Conservation (phyloP, 352 stramenopile genomes). For the Pythium insidiosum region DNA sequence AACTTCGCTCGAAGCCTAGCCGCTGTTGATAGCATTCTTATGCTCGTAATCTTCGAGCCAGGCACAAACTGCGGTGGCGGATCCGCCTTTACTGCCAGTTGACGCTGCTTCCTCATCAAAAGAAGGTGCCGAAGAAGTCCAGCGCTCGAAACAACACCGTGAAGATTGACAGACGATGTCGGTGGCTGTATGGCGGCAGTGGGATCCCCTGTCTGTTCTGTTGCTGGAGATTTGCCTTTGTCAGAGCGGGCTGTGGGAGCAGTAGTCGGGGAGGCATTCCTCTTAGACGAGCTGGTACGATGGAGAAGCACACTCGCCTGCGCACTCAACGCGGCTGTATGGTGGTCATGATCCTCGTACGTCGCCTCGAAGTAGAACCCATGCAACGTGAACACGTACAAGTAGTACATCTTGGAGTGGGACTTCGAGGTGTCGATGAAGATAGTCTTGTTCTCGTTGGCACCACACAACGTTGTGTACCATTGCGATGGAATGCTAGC, state of each 20-base stretch:
- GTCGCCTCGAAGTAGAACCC: conserved; percentile 27
- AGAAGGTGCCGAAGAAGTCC: conserved; percentile 29
- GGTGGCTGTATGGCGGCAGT: not conserved
- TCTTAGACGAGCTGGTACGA: no score
- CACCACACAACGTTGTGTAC: conserved; percentile 29
- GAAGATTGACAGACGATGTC: not conserved
- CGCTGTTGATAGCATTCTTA: conserved; percentile 23
- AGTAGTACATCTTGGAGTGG: conserved; percentile 14
- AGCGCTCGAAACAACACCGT: conserved; percentile 4
- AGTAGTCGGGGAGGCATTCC: no score
- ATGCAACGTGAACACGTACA: conserved; percentile 29
- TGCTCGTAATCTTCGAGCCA: conserved; percentile 21
- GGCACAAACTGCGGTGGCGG: conserved; percentile 24
- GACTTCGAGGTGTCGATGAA: conserved; percentile 13
- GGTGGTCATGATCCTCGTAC: conserved; percentile 9
- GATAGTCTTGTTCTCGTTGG: conserved; percentile 33
- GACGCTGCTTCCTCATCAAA: conserved; percentile 26
- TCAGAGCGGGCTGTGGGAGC: no score
- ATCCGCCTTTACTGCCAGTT: conserved; percentile 14
- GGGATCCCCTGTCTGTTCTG: no score
- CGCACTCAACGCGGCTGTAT: not conserved
- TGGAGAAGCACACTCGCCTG: not conserved
- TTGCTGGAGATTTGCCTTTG: no score
- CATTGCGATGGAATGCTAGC: conserved; percentile 32
- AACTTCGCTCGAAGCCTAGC: conserved; percentile 42